Percentiles rank a stretch among this genome's conserved stretches.
phyloP scores from a whole-genome alignment of 2,329 filamentous ascomycete genomes.

The Beauveria scarabaeidicola region DNA sequence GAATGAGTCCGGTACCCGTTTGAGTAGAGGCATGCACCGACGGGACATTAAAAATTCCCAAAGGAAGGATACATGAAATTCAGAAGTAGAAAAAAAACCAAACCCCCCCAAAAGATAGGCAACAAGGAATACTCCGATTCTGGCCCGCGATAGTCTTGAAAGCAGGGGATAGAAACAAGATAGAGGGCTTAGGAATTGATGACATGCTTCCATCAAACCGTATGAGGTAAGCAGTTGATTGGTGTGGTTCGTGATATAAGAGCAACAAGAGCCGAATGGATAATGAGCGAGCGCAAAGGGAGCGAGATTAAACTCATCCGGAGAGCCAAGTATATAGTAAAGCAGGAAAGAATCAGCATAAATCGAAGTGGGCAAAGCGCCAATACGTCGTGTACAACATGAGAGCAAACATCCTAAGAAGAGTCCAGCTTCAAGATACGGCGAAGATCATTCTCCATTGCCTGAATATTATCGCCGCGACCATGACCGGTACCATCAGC shows the following conservation, averaged over 20 bases:
- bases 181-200: background rate
- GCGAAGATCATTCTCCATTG: slow-evolving; percentile 46
- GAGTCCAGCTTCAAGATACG: slow-evolving; percentile 39
- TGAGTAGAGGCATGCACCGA: background rate
- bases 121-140: background rate
- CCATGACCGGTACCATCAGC: slow-evolving; percentile 4
- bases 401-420: background rate
- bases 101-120: background rate
- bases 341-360: background rate
- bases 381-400: background rate
- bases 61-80: background rate
- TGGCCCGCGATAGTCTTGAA: background rate
- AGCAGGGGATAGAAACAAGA: background rate
- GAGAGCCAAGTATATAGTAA: background rate
- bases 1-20: background rate
- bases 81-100: background rate
- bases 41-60: background rate
- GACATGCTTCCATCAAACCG: background rate
- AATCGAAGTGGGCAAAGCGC: background rate
- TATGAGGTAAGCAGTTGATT: background rate
- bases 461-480: slow-evolving; percentile 29
- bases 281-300: background rate
- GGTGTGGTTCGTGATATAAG: background rate
- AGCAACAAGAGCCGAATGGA: background rate
- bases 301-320: background rate